Evolutionary conservation across 257 asterid genomes (phyloP).

Genomic region (Solanum virginianum): DNA sequence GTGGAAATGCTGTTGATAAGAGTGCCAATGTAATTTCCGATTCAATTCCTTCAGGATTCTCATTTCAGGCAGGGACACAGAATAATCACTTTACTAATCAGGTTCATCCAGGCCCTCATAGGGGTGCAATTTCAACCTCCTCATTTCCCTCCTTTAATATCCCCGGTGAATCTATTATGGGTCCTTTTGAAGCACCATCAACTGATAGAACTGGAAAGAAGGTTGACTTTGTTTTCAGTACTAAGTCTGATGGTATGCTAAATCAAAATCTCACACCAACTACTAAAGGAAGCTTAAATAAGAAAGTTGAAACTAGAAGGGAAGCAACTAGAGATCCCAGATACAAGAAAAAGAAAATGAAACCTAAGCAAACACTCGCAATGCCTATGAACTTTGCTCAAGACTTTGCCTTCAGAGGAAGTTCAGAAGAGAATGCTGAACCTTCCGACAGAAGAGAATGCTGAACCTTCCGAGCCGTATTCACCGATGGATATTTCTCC

Average conservation of each 20-base stretch:
- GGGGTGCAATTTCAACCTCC: constrained; percentile 15
- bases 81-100: constrained; percentile 10
- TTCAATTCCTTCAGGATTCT: constrained; percentile 21
- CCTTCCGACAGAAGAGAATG: constrained; percentile 31
- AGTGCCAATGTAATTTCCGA: constrained; percentile 9
- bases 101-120: constrained; percentile 19
- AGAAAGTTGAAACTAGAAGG: constrained; percentile 49
- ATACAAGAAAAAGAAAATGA: constrained; percentile 71
- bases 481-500: constrained; percentile 98
- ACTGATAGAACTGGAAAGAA: constrained; percentile 30
- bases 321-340: constrained; percentile 45
- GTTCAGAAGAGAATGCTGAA: constrained; percentile 27
- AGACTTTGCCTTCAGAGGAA: constrained; percentile 31
- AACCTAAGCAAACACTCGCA: constrained; percentile 33
- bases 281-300: constrained; percentile 29
- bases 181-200: constrained; percentile 23
- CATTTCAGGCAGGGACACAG: constrained; percentile 32
- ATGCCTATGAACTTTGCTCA: constrained; percentile 29
- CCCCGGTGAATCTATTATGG: constrained; percentile 10
- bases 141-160: constrained; percentile 21
- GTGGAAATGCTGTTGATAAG: neutral
- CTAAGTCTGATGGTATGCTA: constrained; percentile 26
- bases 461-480: constrained; percentile 51
- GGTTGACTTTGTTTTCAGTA: constrained; percentile 41
- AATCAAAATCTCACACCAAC: constrained; percentile 39